Evolutionary conservation across 768 basidiomycete genomes (phyloP), one percentile per base, ranked within the genome.

Genomic region (Podaxis carcinomalis): DNA sequence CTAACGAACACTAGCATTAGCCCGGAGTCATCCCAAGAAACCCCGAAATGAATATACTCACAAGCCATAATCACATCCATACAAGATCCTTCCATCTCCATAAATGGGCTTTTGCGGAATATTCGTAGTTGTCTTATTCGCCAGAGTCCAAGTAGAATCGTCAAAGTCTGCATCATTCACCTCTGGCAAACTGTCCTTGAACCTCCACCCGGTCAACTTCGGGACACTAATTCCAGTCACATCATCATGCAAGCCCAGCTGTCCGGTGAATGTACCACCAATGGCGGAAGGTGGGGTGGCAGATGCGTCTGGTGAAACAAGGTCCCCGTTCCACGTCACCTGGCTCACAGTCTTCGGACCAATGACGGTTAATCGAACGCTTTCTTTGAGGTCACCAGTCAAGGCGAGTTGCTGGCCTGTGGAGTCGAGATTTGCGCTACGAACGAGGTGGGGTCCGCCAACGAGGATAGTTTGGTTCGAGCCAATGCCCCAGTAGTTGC

Each of bases 31-130:
- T 27, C 35, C 42, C 23, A 56, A 21, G 46, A 36, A 23, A 4
- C 47, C 47, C 36, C 32, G 27, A 36, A 47, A 62, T 40, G 42
- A 42, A 36, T 19, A 14, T n/a, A 72, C 87, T 72, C 62, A 92
- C 90, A 87, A 94, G 60, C 85, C 89, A 70, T 94, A 94, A 71
- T 93, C 92, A 68, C 91, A 93, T 0, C 90, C 91, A 71, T 91
- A 93, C 28, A 94, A 73, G n/a, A 92, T 75, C 39, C 88, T 77
- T 1, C 89, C 89, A 63, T 91, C 88, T 1, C 89, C 89, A 64
- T 88, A 90, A 62, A 81, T 75, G 3, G 88, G 88, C 66, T 85
- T 84, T 52, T 77, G 77, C 1, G 89, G 87, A 59, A 88, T 86
- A 64, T 89, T 90, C 28, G 92, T 92, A 21, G 77, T 79, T n/a